phyloP scores from a whole-genome alignment of 176 grass and related monocot species.

The Zizania latifolia region DNA sequence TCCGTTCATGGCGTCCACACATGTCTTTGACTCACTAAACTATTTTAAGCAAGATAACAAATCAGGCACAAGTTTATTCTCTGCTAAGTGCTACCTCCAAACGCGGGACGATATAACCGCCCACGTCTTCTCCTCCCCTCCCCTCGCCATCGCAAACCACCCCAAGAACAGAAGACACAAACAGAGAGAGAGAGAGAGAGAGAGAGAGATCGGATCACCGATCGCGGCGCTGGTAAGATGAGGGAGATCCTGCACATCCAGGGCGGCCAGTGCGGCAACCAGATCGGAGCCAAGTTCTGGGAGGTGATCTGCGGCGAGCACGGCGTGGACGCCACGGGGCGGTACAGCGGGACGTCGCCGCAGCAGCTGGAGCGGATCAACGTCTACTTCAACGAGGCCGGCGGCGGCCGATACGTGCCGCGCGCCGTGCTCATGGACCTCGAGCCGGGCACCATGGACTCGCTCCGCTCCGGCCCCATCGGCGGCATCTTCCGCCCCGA shows the following conservation, averaged over 20 bases:
- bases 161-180: neutral
- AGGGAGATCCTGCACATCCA: slow-evolving; percentile 92
- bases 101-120: slow-evolving; percentile 21
- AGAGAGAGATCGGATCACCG: neutral
- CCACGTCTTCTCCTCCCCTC: neutral
- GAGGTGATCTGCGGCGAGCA: slow-evolving; percentile 97
- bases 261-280: slow-evolving; percentile 88
- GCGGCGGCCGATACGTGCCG: slow-evolving; percentile 48
- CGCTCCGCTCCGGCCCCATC: slow-evolving; percentile 57
- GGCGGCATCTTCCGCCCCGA: slow-evolving; percentile 71
- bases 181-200: neutral
- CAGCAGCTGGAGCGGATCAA: slow-evolving; percentile 74
- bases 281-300: slow-evolving; percentile 98
- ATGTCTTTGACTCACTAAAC: too few relatives aligned
- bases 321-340: slow-evolving; percentile 54
- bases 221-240: slow-evolving; percentile 35
- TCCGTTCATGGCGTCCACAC: too few relatives aligned
- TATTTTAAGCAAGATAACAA: too few relatives aligned
- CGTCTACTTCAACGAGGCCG: slow-evolving; percentile 82
- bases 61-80: too few relatives aligned
- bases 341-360: slow-evolving; percentile 33
- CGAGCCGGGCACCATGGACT: slow-evolving; percentile 76
- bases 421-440: slow-evolving; percentile 79
- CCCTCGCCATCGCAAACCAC: slow-evolving; percentile 1
- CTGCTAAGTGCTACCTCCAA: too few relatives aligned